Evolutionary conservation across 1,284 basidiomycete species (phyloP).

Genomic region (Flammula alnicola): DNA sequence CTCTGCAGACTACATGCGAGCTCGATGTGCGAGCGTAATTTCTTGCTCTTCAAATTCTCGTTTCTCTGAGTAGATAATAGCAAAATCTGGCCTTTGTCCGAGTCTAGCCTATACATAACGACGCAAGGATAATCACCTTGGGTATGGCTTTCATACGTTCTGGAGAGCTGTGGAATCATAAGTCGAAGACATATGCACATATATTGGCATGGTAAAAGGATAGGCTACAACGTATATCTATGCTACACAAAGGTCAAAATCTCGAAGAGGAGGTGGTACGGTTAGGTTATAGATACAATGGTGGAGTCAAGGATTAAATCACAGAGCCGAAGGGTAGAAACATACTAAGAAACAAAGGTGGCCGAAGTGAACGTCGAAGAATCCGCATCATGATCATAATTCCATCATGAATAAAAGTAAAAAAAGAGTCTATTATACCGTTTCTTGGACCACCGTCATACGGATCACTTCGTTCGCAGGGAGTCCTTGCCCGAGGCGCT

Average conservation of each 20-base stretch:
- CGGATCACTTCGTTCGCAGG: conserved; percentile 34
- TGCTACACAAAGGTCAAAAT: conserved; percentile 15
- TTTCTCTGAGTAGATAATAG: too few species aligned
- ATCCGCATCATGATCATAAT: conserved; percentile 2
- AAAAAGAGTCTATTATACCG: conserved; percentile 21
- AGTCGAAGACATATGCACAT: conserved; percentile 9
- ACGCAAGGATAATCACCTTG: too few species aligned
- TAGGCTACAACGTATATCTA: conserved; percentile 20
- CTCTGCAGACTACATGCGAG: too few species aligned
- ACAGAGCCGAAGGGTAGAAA: conserved; percentile 6
- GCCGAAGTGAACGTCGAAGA: background rate
- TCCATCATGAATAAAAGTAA: background rate
- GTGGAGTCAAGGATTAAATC: background rate
- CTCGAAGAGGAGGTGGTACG: conserved; percentile 10
- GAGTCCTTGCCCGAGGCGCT: conserved; percentile 25
- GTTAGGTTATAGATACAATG: conserved; percentile 8
- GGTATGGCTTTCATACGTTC: too few species aligned
- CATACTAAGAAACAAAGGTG: background rate
- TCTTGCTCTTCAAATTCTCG: too few species aligned
- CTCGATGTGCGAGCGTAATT: too few species aligned
- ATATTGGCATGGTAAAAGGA: background rate
- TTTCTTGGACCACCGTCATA: conserved; percentile 43
- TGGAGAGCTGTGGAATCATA: too few species aligned
- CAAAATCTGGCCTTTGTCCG: too few species aligned
- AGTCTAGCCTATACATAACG: too few species aligned